Evolutionary conservation across 305 asterid genomes (phyloP).

Genomic region (Fraxinus latifolia): DNA sequence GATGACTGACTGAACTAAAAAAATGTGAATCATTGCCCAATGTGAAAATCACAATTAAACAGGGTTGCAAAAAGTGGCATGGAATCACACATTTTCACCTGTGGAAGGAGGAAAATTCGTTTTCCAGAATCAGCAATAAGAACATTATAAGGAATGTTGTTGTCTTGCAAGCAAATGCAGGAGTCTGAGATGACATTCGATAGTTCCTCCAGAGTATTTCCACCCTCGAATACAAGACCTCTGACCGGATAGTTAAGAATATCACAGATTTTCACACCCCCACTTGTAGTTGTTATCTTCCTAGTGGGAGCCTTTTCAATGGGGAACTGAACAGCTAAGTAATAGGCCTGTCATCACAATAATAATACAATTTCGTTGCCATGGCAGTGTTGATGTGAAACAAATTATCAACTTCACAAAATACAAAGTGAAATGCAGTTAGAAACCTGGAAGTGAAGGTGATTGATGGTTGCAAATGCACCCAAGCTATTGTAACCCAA

Average conservation of each 20-base stretch:
- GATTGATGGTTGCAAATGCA: slow-evolving; percentile 95
- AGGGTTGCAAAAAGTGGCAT: not conserved
- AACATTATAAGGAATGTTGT: slow-evolving; percentile 75
- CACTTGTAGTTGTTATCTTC: slow-evolving; percentile 40
- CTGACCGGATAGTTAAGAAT: slow-evolving; percentile 76
- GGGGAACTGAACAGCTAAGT: slow-evolving; percentile 72
- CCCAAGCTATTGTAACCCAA: slow-evolving; percentile 92
- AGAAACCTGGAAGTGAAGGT: slow-evolving; percentile 76
- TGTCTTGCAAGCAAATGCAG: slow-evolving; percentile 77
- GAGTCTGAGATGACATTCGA: slow-evolving; percentile 61
- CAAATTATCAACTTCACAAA: not conserved
- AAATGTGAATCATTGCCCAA: not conserved
- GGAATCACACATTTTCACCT: slow-evolving; percentile 37
- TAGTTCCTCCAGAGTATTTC: slow-evolving; percentile 49
- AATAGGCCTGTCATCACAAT: slow-evolving; percentile 51
- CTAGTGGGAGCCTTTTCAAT: slow-evolving; percentile 73
- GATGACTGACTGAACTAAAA: not conserved
- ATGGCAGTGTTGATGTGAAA: not conserved
- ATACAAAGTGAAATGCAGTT: not conserved
- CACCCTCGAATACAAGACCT: slow-evolving; percentile 77
- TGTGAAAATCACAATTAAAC: not conserved
- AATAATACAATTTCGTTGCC: not conserved
- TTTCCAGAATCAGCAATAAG: slow-evolving; percentile 75
- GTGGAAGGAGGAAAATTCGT: slow-evolving; percentile 75
- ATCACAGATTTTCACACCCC: slow-evolving; percentile 60